A percentile compares a stretch with the other conserved stretches of the same genome.
These are phyloP conservation scores for Lentinula sp. DNA, from an alignment of 768 basidiomycete genomes.

Conservation along the genomic window DNA sequence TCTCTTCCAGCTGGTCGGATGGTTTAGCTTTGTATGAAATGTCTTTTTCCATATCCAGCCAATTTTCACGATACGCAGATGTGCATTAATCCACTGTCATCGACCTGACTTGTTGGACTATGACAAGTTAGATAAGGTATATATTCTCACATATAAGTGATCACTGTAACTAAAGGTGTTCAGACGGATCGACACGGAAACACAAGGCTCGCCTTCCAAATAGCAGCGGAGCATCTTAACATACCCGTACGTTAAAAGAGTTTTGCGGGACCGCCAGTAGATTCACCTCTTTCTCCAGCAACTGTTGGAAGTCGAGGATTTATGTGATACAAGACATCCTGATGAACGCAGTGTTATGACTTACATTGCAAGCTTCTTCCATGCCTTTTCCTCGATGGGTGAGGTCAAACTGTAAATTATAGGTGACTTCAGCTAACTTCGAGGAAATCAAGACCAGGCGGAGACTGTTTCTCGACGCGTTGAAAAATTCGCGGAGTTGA, in stretches of 20 bases:
- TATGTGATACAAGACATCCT: conserved; percentile 81
- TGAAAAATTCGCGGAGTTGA: conserved; percentile 92
- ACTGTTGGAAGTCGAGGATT: conserved; percentile 93
- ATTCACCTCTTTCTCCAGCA: conserved; percentile 43
- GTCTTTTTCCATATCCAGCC: conserved; percentile 2
- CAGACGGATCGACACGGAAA: conserved; percentile 77
- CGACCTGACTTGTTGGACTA: conserved; percentile 94
- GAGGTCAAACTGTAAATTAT: conserved; percentile 15
- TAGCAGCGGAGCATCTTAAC: conserved; percentile 83
- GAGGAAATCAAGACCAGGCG: conserved; percentile 65
- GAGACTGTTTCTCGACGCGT: conserved; percentile 92
- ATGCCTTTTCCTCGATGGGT: conserved; percentile 98
- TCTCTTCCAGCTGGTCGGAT: conserved; percentile 89
- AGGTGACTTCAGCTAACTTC: conserved; percentile 6
- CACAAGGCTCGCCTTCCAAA: conserved; percentile 79
- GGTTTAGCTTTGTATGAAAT: conserved; percentile 85
- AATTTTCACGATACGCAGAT: conserved; percentile 43
- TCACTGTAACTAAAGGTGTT: neutral
- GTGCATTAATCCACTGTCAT: conserved; percentile 96
- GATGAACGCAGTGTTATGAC: conserved; percentile 99
- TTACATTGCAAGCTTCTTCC: conserved; percentile 96
- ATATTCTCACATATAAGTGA: conserved; percentile 5
- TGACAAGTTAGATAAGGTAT: conserved; percentile 75
- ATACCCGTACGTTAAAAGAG: conserved; percentile 60
- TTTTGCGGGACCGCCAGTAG: neutral